A percentile compares a stretch with the other conserved stretches of the same genome.
Evolutionary conservation across 352 stramenopile genomes (phyloP).

Genomic region (Blastocystis sp.): DNA sequence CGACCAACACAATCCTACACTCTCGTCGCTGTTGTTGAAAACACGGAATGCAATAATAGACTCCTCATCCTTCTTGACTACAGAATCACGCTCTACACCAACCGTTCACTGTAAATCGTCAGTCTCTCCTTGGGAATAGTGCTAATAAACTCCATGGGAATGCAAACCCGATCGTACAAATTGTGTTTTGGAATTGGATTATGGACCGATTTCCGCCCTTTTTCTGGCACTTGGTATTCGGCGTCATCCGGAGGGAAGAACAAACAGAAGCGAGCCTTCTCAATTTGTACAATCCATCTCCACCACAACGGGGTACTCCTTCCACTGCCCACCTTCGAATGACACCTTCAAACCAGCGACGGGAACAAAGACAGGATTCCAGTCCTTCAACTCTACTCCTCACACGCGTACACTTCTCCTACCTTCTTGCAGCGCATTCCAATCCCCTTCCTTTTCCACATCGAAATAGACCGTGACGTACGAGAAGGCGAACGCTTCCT

Average conservation of each 20-base stretch:
- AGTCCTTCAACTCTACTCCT: background rate
- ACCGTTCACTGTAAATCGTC: slow-evolving; percentile 14
- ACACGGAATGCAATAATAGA: slow-evolving; percentile 58
- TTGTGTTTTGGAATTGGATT: too few relatives aligned
- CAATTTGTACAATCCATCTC: background rate
- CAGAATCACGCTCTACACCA: background rate
- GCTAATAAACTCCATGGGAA: background rate
- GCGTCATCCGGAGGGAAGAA: too few relatives aligned
- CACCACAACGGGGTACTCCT: background rate
- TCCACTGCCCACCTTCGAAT: background rate
- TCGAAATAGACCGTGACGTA: slow-evolving; percentile 1
- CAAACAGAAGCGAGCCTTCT: too few relatives aligned
- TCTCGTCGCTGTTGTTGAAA: slow-evolving; percentile 10
- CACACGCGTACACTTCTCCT: background rate
- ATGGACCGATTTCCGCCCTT: too few relatives aligned
- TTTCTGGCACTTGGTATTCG: too few relatives aligned
- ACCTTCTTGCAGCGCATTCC: background rate
- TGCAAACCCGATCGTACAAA: background rate
- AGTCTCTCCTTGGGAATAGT: slow-evolving; percentile 36
- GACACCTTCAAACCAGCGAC: background rate
- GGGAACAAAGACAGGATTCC: slow-evolving; percentile 1
- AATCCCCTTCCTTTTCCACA: background rate
- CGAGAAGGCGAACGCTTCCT: background rate
- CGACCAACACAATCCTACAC: background rate
- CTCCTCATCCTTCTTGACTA: slow-evolving; percentile 48